A percentile compares a stretch with the other conserved stretches of the same genome.
Conservation (phyloP, 2,329 filamentous ascomycete species). For the Alternaria burnsii region DNA sequence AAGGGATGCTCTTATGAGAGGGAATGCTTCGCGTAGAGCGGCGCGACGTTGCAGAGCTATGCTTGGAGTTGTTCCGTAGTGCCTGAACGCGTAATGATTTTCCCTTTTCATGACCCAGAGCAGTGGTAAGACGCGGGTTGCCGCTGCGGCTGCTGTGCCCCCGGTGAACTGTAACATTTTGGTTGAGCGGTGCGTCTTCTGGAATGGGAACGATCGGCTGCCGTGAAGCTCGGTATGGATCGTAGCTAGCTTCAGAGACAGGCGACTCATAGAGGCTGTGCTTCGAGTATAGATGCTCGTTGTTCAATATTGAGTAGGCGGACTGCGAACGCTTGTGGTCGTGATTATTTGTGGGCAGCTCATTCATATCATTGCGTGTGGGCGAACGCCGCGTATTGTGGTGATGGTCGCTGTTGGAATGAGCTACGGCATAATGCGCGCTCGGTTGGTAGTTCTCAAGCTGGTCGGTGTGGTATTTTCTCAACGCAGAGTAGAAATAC, state of each 20-base stretch:
- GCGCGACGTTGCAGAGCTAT: constrained; percentile 44
- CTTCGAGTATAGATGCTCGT: constrained; percentile 60
- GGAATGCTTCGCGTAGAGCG: constrained; percentile 30
- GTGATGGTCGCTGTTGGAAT: constrained; percentile 91
- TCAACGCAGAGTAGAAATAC: constrained; percentile 86
- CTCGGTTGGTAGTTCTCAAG: constrained; percentile 84
- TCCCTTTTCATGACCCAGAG: constrained; percentile 51
- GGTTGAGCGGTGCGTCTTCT: constrained; percentile 63
- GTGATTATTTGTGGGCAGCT: constrained; percentile 40
- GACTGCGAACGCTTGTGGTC: constrained; percentile 59
- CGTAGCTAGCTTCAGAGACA: constrained; percentile 72
- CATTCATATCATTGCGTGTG: constrained; percentile 39
- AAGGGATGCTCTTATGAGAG: constrained; percentile 40
- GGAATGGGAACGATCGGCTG: constrained; percentile 55
- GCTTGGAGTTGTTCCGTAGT: constrained; percentile 45
- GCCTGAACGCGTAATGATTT: constrained; percentile 56
- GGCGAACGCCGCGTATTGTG: constrained; percentile 40
- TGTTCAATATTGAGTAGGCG: constrained; percentile 65
- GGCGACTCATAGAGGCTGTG: constrained; percentile 61
- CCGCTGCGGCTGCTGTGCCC: constrained; percentile 46
- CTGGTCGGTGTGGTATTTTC: constrained; percentile 83
- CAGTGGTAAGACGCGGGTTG: constrained; percentile 48
- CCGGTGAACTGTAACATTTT: constrained; percentile 75
- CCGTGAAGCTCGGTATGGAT: constrained; percentile 80
- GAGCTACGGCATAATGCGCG: constrained; percentile 68